Evolutionary conservation across 257 asterid genomes (phyloP).

Genomic region (Nicotiana tomentosiformis): DNA sequence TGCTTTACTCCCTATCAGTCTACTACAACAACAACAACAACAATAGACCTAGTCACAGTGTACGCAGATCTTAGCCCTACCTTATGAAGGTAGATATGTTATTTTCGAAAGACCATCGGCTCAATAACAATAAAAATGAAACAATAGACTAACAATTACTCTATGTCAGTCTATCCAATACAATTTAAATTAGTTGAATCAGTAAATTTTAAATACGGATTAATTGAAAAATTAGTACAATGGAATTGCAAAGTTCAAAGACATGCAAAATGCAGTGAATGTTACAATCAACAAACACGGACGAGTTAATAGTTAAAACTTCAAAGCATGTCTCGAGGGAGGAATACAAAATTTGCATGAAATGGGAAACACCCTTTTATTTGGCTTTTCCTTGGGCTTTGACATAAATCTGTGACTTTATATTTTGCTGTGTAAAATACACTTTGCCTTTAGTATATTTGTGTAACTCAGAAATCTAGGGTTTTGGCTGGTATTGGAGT

Average conservation of each 20-base stretch:
- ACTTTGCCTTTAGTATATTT: background rate
- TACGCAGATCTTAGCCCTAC: no score
- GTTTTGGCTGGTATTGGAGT: background rate
- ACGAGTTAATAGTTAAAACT: background rate
- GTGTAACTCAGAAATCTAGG: background rate
- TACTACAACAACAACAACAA: no score
- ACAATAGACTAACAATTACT: no score
- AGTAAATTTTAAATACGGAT: no score
- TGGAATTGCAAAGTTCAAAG: background rate
- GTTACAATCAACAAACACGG: background rate
- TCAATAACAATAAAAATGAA: no score
- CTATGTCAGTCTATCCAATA: no score
- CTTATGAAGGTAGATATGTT: no score
- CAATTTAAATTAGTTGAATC: no score
- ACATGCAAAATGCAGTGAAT: constrained; percentile 17
- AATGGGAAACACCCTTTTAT: background rate
- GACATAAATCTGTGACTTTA: background rate
- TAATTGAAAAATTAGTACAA: no score
- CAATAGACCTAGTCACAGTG: no score
- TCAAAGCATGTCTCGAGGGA: constrained; percentile 15
- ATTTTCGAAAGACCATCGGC: no score
- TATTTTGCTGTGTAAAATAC: background rate
- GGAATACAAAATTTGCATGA: constrained; percentile 12
- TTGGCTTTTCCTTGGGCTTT: background rate
- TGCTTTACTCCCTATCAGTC: no score